A percentile compares a stretch with the other conserved stretches of the same genome.
These are phyloP conservation scores for Jackrogersella minutella DNA, from an alignment of 495 filamentous ascomycete genomes.

Conservation along the genomic window DNA sequence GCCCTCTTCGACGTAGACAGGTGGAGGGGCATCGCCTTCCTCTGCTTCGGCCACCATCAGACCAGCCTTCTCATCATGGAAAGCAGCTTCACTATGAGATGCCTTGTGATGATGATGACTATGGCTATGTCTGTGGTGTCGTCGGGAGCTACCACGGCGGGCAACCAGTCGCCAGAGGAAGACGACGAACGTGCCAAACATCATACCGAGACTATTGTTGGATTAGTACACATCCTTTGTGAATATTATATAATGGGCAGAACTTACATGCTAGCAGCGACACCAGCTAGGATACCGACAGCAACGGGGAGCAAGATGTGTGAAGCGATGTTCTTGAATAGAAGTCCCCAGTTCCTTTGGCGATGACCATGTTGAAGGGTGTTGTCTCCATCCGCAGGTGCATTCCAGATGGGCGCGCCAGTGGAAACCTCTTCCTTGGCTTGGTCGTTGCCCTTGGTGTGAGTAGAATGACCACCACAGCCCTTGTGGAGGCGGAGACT, in stretches of 20 bases:
- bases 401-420: conserved; percentile 11
- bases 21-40: conserved; percentile 46
- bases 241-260: background rate
- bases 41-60: conserved; percentile 51
- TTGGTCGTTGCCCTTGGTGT: conserved; percentile 17
- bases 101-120: conserved; percentile 46
- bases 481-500: conserved; percentile 37
- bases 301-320: conserved; percentile 61
- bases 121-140: conserved; percentile 39
- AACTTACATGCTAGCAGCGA: conserved; percentile 61
- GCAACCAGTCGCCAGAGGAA: conserved; percentile 54
- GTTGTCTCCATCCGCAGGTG: conserved; percentile 8
- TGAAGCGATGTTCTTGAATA: conserved; percentile 56
- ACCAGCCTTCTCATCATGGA: conserved; percentile 54
- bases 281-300: conserved; percentile 61
- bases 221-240: conserved; percentile 14
- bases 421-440: conserved; percentile 8
- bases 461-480: conserved; percentile 29
- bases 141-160: conserved; percentile 40
- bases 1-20: conserved; percentile 49
- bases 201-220: conserved; percentile 56
- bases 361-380: conserved; percentile 37
- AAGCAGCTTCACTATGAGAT: conserved; percentile 41
- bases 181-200: conserved; percentile 57
- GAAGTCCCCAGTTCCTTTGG: conserved; percentile 50